Evolutionary conservation across 768 basidiomycete genomes (phyloP).

Genomic region (Trametes cinnabarina): DNA sequence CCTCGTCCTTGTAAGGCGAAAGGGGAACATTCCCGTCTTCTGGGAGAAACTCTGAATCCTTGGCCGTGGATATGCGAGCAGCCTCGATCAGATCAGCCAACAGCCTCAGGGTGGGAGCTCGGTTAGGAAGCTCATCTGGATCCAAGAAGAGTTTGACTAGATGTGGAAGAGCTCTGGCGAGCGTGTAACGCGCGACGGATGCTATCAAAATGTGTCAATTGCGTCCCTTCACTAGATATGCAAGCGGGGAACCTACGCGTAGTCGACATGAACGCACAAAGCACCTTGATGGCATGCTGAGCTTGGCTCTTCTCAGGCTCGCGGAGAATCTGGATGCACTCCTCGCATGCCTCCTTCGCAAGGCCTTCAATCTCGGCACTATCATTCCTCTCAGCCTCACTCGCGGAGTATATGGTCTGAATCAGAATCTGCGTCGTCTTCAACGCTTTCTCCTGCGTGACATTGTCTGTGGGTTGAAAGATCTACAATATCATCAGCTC

Average conservation of each 20-base stretch:
- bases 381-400: constrained; percentile 20
- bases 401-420: constrained; percentile 57
- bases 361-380: constrained; percentile 48
- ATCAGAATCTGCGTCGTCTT: constrained; percentile 71
- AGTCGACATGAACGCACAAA: constrained; percentile 74
- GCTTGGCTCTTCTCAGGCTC: constrained; percentile 96
- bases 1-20: constrained; percentile 67
- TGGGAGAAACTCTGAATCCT: constrained; percentile 20
- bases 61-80: constrained; percentile 42
- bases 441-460: constrained; percentile 74
- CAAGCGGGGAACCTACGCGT: constrained; percentile 58
- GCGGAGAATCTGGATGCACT: constrained; percentile 74
- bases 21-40: constrained; percentile 39
- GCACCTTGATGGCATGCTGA: constrained; percentile 78
- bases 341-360: constrained; percentile 71
- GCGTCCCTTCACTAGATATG: neutral
- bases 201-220: constrained; percentile 41
- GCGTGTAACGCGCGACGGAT: constrained; percentile 62
- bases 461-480: constrained; percentile 83
- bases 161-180: constrained; percentile 69
- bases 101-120: constrained; percentile 62
- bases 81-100: constrained; percentile 65
- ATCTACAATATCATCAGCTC: constrained; percentile 49
- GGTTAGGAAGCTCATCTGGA: constrained; percentile 65
- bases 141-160: constrained; percentile 73